A percentile compares a stretch with the other conserved stretches of the same genome.
Conservation (phyloP, 768 basidiomycete species). For the Tylopilus subfusipes region DNA sequence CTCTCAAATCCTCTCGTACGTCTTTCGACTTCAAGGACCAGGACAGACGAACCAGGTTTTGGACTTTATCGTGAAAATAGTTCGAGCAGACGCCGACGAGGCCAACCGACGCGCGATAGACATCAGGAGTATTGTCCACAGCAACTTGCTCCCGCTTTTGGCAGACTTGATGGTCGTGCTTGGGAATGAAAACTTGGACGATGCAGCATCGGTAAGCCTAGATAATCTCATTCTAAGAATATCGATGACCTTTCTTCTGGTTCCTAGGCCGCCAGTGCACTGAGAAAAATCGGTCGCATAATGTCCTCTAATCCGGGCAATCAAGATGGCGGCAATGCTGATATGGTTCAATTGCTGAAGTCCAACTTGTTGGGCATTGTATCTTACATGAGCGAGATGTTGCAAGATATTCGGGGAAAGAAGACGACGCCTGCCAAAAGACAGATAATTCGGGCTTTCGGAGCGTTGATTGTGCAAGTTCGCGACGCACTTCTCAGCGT, state of each 20-base stretch:
- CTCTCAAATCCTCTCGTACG: conserved; percentile 58
- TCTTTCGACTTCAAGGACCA: conserved; percentile 57
- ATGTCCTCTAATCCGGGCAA: conserved; percentile 24
- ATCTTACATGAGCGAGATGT: conserved; percentile 76
- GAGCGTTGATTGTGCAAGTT: conserved; percentile 63
- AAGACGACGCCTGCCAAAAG: conserved; percentile 65
- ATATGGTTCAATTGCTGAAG: conserved; percentile 62
- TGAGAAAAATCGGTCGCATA: conserved; percentile 42
- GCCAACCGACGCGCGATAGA: conserved; percentile 34
- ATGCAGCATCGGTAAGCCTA: conserved; percentile 42
- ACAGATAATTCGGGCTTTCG: conserved; percentile 77
- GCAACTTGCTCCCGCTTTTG: conserved; percentile 65
- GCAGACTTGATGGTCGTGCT: conserved; percentile 73
- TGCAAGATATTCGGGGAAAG: conserved; percentile 82
- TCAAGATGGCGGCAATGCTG: conserved; percentile 29
- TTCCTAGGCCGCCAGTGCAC: conserved; percentile 45
- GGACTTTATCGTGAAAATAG: conserved; percentile 56
- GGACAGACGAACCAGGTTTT: conserved; percentile 57
- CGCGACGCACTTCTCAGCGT: conserved; percentile 71
- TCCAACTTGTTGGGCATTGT: conserved; percentile 81
- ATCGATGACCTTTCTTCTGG: conserved; percentile 31
- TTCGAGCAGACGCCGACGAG: conserved; percentile 44
- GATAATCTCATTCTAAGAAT: conserved; percentile 25
- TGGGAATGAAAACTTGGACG: conserved; percentile 59
- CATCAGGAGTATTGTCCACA: conserved; percentile 54